Conservation (phyloP, 2,329 filamentous ascomycete genomes). For the Venturia pyrina region DNA sequence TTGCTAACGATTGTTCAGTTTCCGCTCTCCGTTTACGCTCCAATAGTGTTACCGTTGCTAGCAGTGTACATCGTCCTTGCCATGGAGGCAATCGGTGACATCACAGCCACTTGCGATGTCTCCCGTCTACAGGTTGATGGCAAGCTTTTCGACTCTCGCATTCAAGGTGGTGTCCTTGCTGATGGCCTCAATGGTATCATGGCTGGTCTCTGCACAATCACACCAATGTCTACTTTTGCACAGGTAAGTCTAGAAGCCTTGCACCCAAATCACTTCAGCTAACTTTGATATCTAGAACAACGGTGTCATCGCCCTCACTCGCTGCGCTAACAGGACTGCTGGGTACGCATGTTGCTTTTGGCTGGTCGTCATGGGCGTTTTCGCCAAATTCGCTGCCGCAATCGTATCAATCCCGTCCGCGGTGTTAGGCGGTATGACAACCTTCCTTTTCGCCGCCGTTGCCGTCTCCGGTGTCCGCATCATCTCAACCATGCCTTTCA, state of each 20-base stretch:
- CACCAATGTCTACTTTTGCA: slow-evolving; percentile 70
- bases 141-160: slow-evolving; percentile 60
- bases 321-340: slow-evolving; percentile 70
- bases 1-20: slow-evolving; percentile 52
- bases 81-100: slow-evolving; percentile 71
- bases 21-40: slow-evolving; percentile 59
- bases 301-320: slow-evolving; percentile 70
- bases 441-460: slow-evolving; percentile 70
- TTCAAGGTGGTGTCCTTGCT: slow-evolving; percentile 69
- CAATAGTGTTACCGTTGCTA: slow-evolving; percentile 62
- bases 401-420: slow-evolving; percentile 61
- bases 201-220: slow-evolving; percentile 68
- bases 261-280: neutral
- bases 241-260: slow-evolving; percentile 21
- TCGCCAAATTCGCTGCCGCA: slow-evolving; percentile 72
- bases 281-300: slow-evolving; percentile 51
- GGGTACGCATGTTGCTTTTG: slow-evolving; percentile 54
- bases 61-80: slow-evolving; percentile 56
- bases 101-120: slow-evolving; percentile 69
- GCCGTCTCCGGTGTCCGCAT: slow-evolving; percentile 70
- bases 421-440: slow-evolving; percentile 47
- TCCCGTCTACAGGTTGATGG: slow-evolving; percentile 57
- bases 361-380: slow-evolving; percentile 69
- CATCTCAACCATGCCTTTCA: slow-evolving; percentile 61
- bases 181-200: slow-evolving; percentile 69